Conservation (phyloP, 78 protist species). For the Dictyostelium purpureum region DNA sequence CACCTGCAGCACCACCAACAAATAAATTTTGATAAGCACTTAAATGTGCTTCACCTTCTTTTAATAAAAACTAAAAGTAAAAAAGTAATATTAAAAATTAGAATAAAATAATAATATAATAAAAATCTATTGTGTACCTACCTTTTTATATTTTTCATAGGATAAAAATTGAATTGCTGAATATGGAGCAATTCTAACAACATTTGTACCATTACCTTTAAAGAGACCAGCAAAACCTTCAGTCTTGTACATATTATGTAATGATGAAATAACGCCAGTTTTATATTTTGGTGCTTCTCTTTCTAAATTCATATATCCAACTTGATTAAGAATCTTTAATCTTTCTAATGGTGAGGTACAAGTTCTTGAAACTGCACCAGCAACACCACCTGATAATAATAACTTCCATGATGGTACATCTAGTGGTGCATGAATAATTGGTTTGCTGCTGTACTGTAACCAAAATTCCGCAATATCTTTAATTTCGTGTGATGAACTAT, state of each 20-base stretch:
- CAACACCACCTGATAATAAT: constrained; percentile 91
- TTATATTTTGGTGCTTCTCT: constrained; percentile 29
- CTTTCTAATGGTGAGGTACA: constrained; percentile 92
- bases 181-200: constrained; percentile 77
- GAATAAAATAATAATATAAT: too few relatives aligned
- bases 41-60: constrained; percentile 22
- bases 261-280: constrained; percentile 33
- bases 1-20: constrained; percentile 84
- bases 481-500: constrained; percentile 31
- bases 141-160: constrained; percentile 76
- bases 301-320: constrained; percentile 36
- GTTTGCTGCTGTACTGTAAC: constrained; percentile 53
- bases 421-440: constrained; percentile 25
- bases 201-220: constrained; percentile 91
- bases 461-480: constrained; percentile 65
- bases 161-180: constrained; percentile 82
- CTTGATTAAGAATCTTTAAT: constrained; percentile 91
- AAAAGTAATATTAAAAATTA: not conserved
- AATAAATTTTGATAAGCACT: constrained; percentile 38
- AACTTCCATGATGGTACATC: constrained; percentile 71
- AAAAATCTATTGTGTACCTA: not conserved
- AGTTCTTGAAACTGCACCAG: constrained; percentile 95
- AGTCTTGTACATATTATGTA: constrained; percentile 32
- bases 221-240: constrained; percentile 83
- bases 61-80: constrained; percentile 1